Conservation (phyloP, 23 red algal species). For the Cyanidium caldarium region DNA sequence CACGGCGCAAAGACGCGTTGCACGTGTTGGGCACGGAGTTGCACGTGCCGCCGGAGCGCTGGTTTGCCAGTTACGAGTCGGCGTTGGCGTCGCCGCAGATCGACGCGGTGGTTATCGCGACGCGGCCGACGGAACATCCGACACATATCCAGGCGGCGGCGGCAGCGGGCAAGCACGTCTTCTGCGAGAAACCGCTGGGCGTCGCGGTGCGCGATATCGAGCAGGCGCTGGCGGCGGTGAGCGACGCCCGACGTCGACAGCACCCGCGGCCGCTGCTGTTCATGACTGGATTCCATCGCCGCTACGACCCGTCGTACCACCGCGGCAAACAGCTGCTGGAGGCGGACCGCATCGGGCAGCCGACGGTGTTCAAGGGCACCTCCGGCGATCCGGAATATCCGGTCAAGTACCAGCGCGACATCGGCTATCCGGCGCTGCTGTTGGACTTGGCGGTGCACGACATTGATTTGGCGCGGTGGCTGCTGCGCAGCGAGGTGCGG, state of each 20-base stretch:
- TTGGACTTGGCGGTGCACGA: slow-evolving; percentile 79
- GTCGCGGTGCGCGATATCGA: slow-evolving; percentile 9
- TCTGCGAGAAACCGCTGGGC: slow-evolving; percentile 85
- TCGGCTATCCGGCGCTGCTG: slow-evolving; percentile 34
- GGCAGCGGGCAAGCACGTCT: slow-evolving; percentile 46
- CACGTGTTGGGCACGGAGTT: slow-evolving; percentile 16
- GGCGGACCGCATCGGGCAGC: slow-evolving; percentile 22
- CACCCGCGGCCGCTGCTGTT: slow-evolving; percentile 23
- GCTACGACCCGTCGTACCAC: slow-evolving; percentile 47
- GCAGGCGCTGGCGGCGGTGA: slow-evolving; percentile 13
- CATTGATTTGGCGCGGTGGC: slow-evolving; percentile 82
- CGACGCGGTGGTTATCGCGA: slow-evolving; percentile 64
- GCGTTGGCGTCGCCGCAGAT: slow-evolving; percentile 32
- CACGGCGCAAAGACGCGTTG: slow-evolving; percentile 17
- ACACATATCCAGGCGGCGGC: slow-evolving; percentile 35
- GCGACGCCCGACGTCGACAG: background rate
- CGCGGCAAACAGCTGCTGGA: slow-evolving; percentile 15
- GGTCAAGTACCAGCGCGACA: slow-evolving; percentile 65
- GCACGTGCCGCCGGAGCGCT: slow-evolving; percentile 6
- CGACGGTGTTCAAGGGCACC: slow-evolving; percentile 75
- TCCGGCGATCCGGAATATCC: slow-evolving; percentile 78
- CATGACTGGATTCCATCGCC: slow-evolving; percentile 55
- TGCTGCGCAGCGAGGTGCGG: slow-evolving; percentile 42
- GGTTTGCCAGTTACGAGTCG: slow-evolving; percentile 30
- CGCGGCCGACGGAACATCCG: slow-evolving; percentile 43